Evolutionary conservation across 2,329 filamentous ascomycete species (phyloP).

Genomic region (Paraphaeosphaeria minitans): DNA sequence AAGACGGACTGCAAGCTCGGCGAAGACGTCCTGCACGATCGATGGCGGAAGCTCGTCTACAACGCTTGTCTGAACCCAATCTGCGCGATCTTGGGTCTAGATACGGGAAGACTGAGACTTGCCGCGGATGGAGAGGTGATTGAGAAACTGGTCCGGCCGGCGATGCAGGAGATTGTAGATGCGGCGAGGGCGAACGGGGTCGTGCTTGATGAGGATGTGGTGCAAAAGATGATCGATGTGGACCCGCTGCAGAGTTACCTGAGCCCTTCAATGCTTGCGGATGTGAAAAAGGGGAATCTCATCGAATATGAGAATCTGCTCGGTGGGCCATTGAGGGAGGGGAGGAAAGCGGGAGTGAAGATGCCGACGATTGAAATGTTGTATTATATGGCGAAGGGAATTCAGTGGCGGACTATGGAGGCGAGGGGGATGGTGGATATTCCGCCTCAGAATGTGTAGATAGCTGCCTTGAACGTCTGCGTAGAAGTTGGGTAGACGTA

Average conservation of each 20-base stretch:
- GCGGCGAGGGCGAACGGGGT: constrained; percentile 53
- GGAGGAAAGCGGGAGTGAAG: constrained; percentile 53
- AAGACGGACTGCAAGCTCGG: constrained; percentile 53
- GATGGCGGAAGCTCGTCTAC: constrained; percentile 60
- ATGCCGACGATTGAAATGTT: constrained; percentile 58
- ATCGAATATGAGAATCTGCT: constrained; percentile 63
- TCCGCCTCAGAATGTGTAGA: constrained; percentile 24
- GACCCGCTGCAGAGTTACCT: constrained; percentile 58
- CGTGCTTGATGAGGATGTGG: constrained; percentile 51
- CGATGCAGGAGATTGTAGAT: constrained; percentile 58
- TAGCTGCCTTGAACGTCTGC: not conserved
- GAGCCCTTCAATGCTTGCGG: constrained; percentile 61
- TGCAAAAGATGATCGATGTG: constrained; percentile 53
- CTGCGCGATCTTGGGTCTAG: constrained; percentile 57
- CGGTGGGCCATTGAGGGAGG: constrained; percentile 62
- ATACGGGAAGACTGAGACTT: constrained; percentile 58
- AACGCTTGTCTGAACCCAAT: constrained; percentile 60
- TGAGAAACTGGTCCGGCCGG: constrained; percentile 56
- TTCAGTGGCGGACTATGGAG: constrained; percentile 58
- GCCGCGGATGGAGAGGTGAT: constrained; percentile 51
- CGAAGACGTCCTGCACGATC: constrained; percentile 49
- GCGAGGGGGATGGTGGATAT: constrained; percentile 47
- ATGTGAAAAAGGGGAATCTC: constrained; percentile 61
- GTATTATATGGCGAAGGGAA: constrained; percentile 54
- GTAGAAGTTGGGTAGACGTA: not conserved